Conservation (phyloP, 2,329 filamentous ascomycete species). For the Colletotrichum phormii region DNA sequence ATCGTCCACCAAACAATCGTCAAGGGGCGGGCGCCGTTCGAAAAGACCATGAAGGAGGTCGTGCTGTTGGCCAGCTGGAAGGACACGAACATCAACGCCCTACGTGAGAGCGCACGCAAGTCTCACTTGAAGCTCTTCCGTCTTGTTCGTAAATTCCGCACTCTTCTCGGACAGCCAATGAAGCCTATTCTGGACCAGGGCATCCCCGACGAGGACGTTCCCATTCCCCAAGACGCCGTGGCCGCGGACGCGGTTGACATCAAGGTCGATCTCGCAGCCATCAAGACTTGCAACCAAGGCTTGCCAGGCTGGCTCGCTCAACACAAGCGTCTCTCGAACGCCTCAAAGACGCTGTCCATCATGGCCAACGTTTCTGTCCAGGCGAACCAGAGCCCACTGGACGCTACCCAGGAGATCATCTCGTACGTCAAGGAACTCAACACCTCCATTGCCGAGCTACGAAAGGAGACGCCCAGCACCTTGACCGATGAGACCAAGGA, state of each 20-base stretch:
- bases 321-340: constrained; percentile 77
- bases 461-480: constrained; percentile 83
- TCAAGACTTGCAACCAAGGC: constrained; percentile 46
- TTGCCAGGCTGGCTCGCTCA: constrained; percentile 54
- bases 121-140: constrained; percentile 95
- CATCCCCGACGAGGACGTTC: constrained; percentile 61
- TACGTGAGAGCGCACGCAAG: constrained; percentile 88
- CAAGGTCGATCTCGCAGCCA: constrained; percentile 38
- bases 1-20: constrained; percentile 73
- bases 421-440: constrained; percentile 77
- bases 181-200: constrained; percentile 71
- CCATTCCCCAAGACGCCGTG: not conserved
- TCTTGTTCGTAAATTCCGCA: constrained; percentile 89
- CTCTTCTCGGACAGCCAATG: constrained; percentile 81
- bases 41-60: constrained; percentile 94
- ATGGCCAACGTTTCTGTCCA: constrained; percentile 72
- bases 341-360: constrained; percentile 75
- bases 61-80: constrained; percentile 96
- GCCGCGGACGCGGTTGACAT: constrained; percentile 40
- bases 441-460: constrained; percentile 77
- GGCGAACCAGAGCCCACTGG: constrained; percentile 7
- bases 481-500: constrained; percentile 90
- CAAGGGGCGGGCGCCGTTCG: constrained; percentile 78
- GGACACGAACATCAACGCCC: constrained; percentile 91
- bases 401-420: constrained; percentile 57